Evolutionary conservation across 139 green algal species (phyloP).

Genomic region (Mychonastes homosphaera): DNA sequence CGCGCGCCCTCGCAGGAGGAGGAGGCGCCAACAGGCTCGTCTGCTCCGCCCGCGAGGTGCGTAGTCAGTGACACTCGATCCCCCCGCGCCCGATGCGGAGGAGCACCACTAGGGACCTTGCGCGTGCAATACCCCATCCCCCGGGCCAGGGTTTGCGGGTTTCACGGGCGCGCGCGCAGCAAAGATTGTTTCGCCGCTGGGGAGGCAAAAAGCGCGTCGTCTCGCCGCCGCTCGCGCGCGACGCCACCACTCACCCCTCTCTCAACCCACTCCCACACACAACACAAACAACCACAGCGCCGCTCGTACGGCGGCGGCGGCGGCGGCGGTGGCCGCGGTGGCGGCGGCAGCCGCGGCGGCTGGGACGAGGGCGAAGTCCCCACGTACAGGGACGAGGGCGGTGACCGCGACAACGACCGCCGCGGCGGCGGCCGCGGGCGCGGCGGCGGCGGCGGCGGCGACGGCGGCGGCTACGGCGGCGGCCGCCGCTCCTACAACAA

Average conservation of each 20-base stretch:
- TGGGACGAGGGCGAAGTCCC: not conserved
- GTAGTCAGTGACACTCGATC: no score
- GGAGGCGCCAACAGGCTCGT: no score
- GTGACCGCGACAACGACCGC: not conserved
- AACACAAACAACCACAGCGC: not conserved
- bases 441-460: not conserved
- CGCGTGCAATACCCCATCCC: no score
- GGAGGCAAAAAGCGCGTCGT: not conserved
- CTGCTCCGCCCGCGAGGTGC: no score
- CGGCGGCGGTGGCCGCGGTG: not conserved
- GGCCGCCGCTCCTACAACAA: not conserved
- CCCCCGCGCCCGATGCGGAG: no score
- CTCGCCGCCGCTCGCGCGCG: not conserved
- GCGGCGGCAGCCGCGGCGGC: not conserved
- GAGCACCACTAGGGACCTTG: no score
- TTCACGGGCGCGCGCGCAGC: not conserved
- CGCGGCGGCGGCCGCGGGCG: not conserved
- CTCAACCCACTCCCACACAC: no score
- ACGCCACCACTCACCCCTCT: no score
- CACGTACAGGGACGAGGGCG: not conserved
- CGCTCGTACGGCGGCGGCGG: not conserved
- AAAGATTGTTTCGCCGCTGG: no score
- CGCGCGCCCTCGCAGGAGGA: no score
- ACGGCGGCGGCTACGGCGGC: not conserved
- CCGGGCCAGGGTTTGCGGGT: not conserved